Conservation (phyloP, 2,329 filamentous ascomycete species). For the Phialophora verrucosa region DNA sequence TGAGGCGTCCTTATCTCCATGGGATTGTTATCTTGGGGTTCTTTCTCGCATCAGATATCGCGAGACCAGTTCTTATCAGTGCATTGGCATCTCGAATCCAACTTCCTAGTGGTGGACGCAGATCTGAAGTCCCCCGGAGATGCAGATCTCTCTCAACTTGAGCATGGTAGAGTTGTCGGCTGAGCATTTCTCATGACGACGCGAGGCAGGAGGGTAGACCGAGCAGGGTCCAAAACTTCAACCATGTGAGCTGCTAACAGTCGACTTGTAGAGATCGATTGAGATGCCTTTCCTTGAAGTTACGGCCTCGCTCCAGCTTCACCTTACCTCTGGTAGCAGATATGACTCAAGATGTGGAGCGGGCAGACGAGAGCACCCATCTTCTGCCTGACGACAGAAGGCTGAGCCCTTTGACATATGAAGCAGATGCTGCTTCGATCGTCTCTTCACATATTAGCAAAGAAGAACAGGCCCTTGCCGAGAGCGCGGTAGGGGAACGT, state of each 20-base stretch:
- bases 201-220: not conserved
- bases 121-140: slow-evolving; percentile 25
- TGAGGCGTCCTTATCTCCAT: not conserved
- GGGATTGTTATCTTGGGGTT: not conserved
- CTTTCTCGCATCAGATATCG: not conserved
- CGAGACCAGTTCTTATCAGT: slow-evolving; percentile 11
- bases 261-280: not conserved
- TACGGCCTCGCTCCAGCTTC: slow-evolving; percentile 8
- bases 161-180: not conserved
- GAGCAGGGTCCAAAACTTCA: not conserved
- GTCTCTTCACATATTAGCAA: slow-evolving; percentile 52
- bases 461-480: slow-evolving; percentile 55
- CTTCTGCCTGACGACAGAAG: slow-evolving; percentile 39
- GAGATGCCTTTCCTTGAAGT: slow-evolving; percentile 5
- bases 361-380: slow-evolving; percentile 26
- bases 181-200: not conserved
- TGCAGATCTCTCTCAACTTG: slow-evolving; percentile 13
- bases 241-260: not conserved
- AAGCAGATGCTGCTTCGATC: slow-evolving; percentile 52
- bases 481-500: slow-evolving; percentile 59
- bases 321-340: not conserved
- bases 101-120: slow-evolving; percentile 7
- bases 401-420: slow-evolving; percentile 46
- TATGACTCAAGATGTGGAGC: slow-evolving; percentile 33
- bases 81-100: not conserved